phyloP scores from a whole-genome alignment of 2,329 filamentous ascomycete species.

The Diaporthe destruens region DNA sequence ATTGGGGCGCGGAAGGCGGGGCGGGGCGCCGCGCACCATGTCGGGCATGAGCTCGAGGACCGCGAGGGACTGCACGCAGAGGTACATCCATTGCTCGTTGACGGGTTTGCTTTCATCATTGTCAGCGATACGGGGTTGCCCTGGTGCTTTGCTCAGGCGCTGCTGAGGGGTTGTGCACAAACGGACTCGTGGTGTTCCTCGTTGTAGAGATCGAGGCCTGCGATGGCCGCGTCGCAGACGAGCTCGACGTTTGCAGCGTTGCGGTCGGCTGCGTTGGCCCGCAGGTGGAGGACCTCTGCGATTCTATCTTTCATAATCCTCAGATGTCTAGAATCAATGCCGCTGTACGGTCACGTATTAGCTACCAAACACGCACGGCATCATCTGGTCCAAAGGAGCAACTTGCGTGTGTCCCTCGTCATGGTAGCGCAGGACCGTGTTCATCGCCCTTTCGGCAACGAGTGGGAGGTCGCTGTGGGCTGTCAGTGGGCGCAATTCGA shows the following conservation, averaged over 20 bases:
- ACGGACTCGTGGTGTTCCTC: conserved; percentile 6
- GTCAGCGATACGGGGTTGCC: neutral
- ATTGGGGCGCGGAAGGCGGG: neutral
- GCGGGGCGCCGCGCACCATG: conserved; percentile 13
- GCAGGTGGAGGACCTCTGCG: conserved; percentile 10
- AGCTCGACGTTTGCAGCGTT: conserved; percentile 35
- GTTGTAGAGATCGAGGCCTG: conserved; percentile 7
- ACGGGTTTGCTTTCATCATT: conserved; percentile 1
- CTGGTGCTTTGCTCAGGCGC: neutral
- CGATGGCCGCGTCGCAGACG: conserved; percentile 33
- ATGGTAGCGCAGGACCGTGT: neutral
- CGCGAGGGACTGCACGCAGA: conserved; percentile 21
- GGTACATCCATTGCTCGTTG: conserved; percentile 25
- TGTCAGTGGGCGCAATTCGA: neutral
- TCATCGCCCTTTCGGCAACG: conserved; percentile 20
- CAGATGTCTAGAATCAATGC: neutral
- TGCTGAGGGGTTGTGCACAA: no score
- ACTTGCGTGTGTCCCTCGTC: neutral
- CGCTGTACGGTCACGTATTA: neutral
- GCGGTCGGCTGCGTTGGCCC: conserved; percentile 4
- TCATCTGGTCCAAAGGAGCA: no score
- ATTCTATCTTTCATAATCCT: neutral
- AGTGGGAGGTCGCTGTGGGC: conserved; percentile 1
- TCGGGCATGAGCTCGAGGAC: conserved; percentile 10
- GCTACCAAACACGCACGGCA: neutral